phyloP scores from a whole-genome alignment of 2,329 filamentous ascomycete species.

The Cladophialophora immunda region DNA sequence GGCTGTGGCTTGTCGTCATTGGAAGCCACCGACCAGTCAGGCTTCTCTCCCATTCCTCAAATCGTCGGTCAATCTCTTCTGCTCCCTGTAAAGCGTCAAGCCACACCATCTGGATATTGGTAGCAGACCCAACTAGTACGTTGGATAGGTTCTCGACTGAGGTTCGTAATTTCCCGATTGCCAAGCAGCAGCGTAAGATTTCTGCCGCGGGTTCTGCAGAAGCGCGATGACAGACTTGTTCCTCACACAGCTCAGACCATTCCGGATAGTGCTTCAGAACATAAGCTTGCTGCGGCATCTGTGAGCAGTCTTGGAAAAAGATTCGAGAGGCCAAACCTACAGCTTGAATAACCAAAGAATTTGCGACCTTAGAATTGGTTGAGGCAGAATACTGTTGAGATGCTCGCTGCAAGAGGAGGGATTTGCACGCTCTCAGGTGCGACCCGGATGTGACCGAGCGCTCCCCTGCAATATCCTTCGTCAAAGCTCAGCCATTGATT shows the following conservation, averaged over 20 bases:
- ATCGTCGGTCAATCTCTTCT: neutral
- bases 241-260: slow-evolving; percentile 8
- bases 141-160: neutral
- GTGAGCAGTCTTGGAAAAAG: neutral
- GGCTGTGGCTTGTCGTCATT: neutral
- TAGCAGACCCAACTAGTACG: neutral
- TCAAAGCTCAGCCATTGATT: neutral
- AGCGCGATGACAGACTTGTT: slow-evolving; percentile 8
- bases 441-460: slow-evolving; percentile 6
- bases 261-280: neutral
- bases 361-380: too few species aligned
- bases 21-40: neutral
- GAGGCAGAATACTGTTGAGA: too few species aligned
- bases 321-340: too few species aligned
- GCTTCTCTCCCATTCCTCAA: neutral
- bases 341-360: too few species aligned
- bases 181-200: neutral
- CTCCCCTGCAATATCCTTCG: slow-evolving; percentile 7
- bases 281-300: neutral
- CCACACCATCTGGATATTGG: neutral
- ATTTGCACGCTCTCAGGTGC: slow-evolving; percentile 8
- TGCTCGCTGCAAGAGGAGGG: too few species aligned
- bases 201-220: slow-evolving; percentile 7
- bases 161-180: slow-evolving; percentile 3
- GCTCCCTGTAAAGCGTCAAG: neutral